Percentiles rank a stretch among this genome's conserved stretches.
Conservation (phyloP, 106 monocot species). For the Dendrobium nobile region DNA sequence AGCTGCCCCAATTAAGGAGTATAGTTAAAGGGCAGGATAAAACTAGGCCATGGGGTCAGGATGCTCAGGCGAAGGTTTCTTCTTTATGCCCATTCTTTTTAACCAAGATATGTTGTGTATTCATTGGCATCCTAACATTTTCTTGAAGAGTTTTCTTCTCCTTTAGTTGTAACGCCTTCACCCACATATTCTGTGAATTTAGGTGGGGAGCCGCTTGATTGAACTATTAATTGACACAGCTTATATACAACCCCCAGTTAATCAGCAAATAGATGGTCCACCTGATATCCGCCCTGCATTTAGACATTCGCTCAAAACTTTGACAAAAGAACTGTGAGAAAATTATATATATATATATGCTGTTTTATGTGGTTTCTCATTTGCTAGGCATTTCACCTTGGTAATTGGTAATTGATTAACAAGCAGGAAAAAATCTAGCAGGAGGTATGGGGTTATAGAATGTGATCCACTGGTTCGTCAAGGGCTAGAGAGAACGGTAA, state of each 20-base stretch:
- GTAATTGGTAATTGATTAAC: not conserved
- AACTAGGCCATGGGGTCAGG: conserved; percentile 72
- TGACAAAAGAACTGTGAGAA: conserved; percentile 47
- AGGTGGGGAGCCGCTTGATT: conserved; percentile 96
- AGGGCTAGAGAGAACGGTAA: conserved; percentile 91
- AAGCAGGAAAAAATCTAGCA: conserved; percentile 54
- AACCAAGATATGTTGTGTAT: not conserved
- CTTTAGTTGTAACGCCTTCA: not conserved
- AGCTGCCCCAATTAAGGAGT: conserved; percentile 54
- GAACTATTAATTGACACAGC: conserved; percentile 82
- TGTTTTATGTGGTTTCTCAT: not conserved
- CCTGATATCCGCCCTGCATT: conserved; percentile 96
- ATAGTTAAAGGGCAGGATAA: conserved; percentile 75
- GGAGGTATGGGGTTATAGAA: conserved; percentile 88
- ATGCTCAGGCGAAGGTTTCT: conserved; percentile 71
- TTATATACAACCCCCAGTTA: conserved; percentile 81
- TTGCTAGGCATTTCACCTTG: not conserved
- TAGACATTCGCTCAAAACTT: conserved; percentile 42
- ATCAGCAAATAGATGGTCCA: conserved; percentile 61
- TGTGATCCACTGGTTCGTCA: conserved; percentile 89
- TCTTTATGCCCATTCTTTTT: not conserved
- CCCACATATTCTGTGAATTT: conserved; percentile 1
- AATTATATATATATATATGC: not conserved
- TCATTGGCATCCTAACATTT: not conserved
- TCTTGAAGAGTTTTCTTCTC: not conserved